Evolutionary conservation across 768 basidiomycete species (phyloP), one percentile per base, ranked within the genome.

Genomic region (Phanerodontia chrysosporium): DNA sequence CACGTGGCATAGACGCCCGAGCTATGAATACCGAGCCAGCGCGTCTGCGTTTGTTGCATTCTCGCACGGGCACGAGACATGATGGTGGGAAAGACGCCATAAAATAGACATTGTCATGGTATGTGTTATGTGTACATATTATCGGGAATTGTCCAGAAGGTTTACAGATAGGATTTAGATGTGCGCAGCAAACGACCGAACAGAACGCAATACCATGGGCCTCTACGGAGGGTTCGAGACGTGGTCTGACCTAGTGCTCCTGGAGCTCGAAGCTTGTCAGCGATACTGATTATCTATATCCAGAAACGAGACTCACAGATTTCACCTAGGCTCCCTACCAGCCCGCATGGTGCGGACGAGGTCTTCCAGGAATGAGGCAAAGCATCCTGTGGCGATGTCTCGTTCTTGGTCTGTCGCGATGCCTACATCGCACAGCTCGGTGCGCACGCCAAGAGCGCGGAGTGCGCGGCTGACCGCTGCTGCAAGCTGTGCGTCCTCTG

Each of bases 1-100:
- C 52, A 53, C 52, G 52, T 39, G 36, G 35, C 21, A 27, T 39
- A 53, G 52, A 22, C 52, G 52, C 52, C 35, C 36, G 39, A 53
- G 14, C 14, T 51, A 53, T 53, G 24, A 53, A 39, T 53, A 53
- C 25, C 52, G 8, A 7, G 22, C 44, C 7, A 7, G 44, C 18
- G 22, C 44, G 44, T 45, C 44, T 35, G 32, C 32, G 13, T 6
- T 7, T 7, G 7, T 13, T 35, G 32, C 7, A 35, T 18, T 18
- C 39, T 42, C 39, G 18, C 39, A 42, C 39, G 39, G 18, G 39
- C 39, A 42, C 39, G 39, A 18, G 39, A 42, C 39, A 10, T 18
- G 39, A 42, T 18, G 18, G 39, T 42, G 39, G 39, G 39, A 42
- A 42, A 9, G 18, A 18, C 39, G 4, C 16, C 9, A 18, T 8